These are phyloP conservation scores for Xanthoceras sorbifolium DNA, from an alignment of 345 rosid species.

Conservation along the genomic window DNA sequence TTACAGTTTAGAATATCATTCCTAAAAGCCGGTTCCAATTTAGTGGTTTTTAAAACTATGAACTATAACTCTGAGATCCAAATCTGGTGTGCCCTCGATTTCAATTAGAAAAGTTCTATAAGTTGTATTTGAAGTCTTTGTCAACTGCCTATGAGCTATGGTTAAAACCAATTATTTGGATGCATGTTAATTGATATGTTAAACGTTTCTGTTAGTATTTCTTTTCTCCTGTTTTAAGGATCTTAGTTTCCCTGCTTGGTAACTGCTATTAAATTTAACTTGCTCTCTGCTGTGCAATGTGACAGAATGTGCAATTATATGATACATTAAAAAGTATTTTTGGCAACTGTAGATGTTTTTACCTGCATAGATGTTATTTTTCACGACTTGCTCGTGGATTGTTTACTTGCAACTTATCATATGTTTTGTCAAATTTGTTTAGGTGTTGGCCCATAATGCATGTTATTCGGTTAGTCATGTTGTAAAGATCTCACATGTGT, in stretches of 20 bases:
- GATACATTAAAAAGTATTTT: neutral
- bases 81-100: neutral
- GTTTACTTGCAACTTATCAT: neutral
- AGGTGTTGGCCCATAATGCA: neutral
- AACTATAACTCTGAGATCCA: neutral
- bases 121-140: slow-evolving; percentile 11
- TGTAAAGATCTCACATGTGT: neutral
- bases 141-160: neutral
- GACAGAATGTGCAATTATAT: neutral
- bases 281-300: neutral
- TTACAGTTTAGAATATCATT: neutral
- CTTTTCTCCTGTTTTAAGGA: no score
- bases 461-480: neutral
- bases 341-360: neutral
- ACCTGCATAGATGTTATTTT: neutral
- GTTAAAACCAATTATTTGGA: neutral
- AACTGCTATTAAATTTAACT: neutral
- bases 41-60: neutral
- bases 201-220: no score
- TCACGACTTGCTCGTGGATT: neutral
- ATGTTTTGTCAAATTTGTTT: neutral
- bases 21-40: neutral
- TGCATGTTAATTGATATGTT: neutral
- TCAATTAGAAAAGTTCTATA: neutral
- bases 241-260: neutral